Percentiles rank a stretch among this genome's conserved stretches.
phyloP scores from a whole-genome alignment of 192 early-diverging fungal species.

The Chytriomyces sp. region DNA sequence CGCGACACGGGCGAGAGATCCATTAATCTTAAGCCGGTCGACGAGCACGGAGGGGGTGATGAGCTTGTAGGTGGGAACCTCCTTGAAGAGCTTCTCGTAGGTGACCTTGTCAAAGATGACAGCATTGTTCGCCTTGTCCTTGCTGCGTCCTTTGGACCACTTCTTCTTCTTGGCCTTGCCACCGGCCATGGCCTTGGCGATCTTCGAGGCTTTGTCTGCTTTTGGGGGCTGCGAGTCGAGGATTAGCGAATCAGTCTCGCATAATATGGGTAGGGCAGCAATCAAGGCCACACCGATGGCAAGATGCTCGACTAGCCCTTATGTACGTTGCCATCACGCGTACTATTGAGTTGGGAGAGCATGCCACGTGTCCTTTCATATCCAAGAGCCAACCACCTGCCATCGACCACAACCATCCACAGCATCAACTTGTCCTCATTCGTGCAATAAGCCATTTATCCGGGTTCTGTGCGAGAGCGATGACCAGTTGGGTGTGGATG shows the following conservation, averaged over 20 bases:
- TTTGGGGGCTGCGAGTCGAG: slow-evolving; percentile 17
- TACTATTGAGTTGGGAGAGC: too few species aligned
- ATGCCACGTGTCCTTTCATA: too few species aligned
- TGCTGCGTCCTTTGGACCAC: slow-evolving; percentile 99
- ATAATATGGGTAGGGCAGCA: neutral
- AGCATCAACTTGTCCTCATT: too few species aligned
- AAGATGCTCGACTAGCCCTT: too few species aligned
- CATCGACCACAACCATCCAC: too few species aligned
- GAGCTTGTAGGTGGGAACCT: slow-evolving; percentile 99
- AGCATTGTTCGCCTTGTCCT: slow-evolving; percentile 99
- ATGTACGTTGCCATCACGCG: too few species aligned
- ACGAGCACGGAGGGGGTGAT: slow-evolving; percentile 97
- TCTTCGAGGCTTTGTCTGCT: slow-evolving; percentile 27
- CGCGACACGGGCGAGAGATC: slow-evolving; percentile 92
- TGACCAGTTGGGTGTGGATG: too few species aligned
- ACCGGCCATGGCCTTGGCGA: slow-evolving; percentile 30
- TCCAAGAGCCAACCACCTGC: too few species aligned
- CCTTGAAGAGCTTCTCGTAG: slow-evolving; percentile 99
- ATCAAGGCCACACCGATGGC: too few species aligned
- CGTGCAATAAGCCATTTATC: too few species aligned
- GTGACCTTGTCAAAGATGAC: slow-evolving; percentile 96
- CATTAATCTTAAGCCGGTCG: slow-evolving; percentile 97
- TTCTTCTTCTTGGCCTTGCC: slow-evolving; percentile 69
- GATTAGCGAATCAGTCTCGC: neutral
- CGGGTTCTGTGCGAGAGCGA: too few species aligned